Evolutionary conservation across 1,284 basidiomycete genomes (phyloP), one percentile per base, ranked within the genome.

Genomic region (Apiotrichum montevideense): DNA sequence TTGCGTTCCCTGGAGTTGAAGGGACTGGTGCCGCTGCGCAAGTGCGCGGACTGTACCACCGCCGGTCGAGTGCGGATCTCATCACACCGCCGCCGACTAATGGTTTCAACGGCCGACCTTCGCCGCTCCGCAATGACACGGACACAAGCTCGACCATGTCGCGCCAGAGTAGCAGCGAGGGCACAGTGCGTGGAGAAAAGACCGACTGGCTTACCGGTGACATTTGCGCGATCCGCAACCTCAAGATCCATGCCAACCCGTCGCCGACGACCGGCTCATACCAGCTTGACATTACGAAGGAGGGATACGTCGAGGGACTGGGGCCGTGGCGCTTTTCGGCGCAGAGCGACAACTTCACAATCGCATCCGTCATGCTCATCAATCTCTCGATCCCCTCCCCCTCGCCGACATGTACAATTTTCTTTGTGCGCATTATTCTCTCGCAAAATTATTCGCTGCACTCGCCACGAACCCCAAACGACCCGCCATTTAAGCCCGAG

Each of bases 221-320:
- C 58, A 57, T 77, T 29, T 57, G 56, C 29, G 64, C 65, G 11
- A 63, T 64, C 21, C 58, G 68, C 33, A 52, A 56, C 15, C 54
- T 77, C 57, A 63, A 72, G 40, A 63, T 77, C 0, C 70, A 72
- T 52, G 74, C 72, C 15, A 75, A 74, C 57, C 70, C 74, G 11
- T 63, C 62, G 1, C 57, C 62, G 1, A 63, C 53, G 1, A 67
- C 66, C 6, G 70, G 68, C 13, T 66, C 70, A 8, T 63, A 55
- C 39, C 56, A 59, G 46, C 58, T 75, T 32, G 70, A 75, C 29
- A 35, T 74, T 11, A 54, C 68, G 13, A 75, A 73, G 56, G 72
- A 71, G 41, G 74, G 72, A 1, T 66, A 65, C 33, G 70, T 73
- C 8, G 68, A 73, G 37, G 72, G 73, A 2, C 57, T 77, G 1